A percentile compares a stretch with the other conserved stretches of the same genome.
Evolutionary conservation across 176 grass and related monocot species (phyloP).

Genomic region (Zoysia pacifica): DNA sequence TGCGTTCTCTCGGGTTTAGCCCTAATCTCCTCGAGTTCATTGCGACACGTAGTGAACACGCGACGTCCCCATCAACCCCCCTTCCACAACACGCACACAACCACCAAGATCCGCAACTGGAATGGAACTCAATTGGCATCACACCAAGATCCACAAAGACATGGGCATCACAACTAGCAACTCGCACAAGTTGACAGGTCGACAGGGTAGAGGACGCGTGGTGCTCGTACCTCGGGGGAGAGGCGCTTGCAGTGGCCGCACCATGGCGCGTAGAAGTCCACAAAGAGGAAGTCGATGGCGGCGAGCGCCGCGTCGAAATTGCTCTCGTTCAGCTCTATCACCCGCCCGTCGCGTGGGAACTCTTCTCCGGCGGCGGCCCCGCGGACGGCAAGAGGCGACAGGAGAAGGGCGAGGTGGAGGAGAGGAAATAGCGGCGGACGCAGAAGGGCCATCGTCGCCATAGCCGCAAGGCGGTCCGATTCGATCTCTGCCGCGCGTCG

Average conservation of each 20-base stretch:
- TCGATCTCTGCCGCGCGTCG: conserved; percentile 50
- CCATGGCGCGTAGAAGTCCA: conserved; percentile 96
- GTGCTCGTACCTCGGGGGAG: conserved; percentile 64
- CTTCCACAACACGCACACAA: conserved; percentile 2
- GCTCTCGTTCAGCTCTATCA: conserved; percentile 87
- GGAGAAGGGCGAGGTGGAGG: conserved; percentile 20
- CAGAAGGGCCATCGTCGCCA: conserved; percentile 28
- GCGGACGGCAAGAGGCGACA: conserved; percentile 36
- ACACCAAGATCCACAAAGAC: background rate
- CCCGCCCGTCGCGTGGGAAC: conserved; percentile 74
- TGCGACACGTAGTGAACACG: conserved; percentile 14
- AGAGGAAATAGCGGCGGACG: conserved; percentile 31
- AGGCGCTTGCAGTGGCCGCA: conserved; percentile 97
- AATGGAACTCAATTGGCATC: conserved; percentile 24
- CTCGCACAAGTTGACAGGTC: conserved; percentile 4
- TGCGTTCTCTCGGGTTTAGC: background rate
- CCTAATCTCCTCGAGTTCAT: conserved; percentile 31
- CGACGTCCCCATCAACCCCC: background rate
- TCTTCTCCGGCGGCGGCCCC: conserved; percentile 33
- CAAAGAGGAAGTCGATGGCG: conserved; percentile 79
- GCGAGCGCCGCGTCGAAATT: conserved; percentile 79
- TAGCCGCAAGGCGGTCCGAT: conserved; percentile 37
- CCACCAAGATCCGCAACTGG: conserved; percentile 31
- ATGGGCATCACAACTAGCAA: background rate
- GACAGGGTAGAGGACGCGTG: background rate